phyloP scores from a whole-genome alignment of 352 stramenopile species.

The Globisporangium paroecandrum region DNA sequence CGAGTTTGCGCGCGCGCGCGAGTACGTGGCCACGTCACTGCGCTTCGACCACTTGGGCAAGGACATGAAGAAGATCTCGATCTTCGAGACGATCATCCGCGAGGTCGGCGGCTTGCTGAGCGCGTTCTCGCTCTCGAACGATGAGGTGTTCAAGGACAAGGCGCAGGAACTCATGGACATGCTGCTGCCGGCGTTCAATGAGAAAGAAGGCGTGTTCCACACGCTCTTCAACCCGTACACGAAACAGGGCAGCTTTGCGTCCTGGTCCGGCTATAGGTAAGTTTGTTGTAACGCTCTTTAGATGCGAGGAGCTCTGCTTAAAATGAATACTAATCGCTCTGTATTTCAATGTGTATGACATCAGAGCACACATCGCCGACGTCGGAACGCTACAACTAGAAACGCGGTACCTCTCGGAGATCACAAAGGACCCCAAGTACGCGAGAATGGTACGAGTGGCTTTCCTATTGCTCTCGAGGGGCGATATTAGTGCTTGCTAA shows the following conservation, averaged over 20 bases:
- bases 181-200: slow-evolving; percentile 89
- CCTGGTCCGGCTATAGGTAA: slow-evolving; percentile 40
- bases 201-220: slow-evolving; percentile 88
- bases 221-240: slow-evolving; percentile 87
- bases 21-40: slow-evolving; percentile 83
- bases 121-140: slow-evolving; percentile 90
- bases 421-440: slow-evolving; percentile 78
- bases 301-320: neutral
- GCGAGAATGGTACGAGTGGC: slow-evolving; percentile 37
- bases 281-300: neutral
- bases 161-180: slow-evolving; percentile 91
- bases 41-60: slow-evolving; percentile 78
- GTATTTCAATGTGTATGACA: neutral
- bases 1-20: slow-evolving; percentile 87
- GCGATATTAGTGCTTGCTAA: neutral
- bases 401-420: slow-evolving; percentile 70
- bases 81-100: slow-evolving; percentile 99
- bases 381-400: slow-evolving; percentile 85
- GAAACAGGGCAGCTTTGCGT: slow-evolving; percentile 33
- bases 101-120: slow-evolving; percentile 95
- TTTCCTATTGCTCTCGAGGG: neutral
- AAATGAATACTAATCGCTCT: neutral
- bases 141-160: slow-evolving; percentile 89
- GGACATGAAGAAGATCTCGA: slow-evolving; percentile 72
- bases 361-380: slow-evolving; percentile 74